These are phyloP conservation scores for Sarcomyxa edulis DNA, from an alignment of 768 basidiomycete species.

Conservation along the genomic window DNA sequence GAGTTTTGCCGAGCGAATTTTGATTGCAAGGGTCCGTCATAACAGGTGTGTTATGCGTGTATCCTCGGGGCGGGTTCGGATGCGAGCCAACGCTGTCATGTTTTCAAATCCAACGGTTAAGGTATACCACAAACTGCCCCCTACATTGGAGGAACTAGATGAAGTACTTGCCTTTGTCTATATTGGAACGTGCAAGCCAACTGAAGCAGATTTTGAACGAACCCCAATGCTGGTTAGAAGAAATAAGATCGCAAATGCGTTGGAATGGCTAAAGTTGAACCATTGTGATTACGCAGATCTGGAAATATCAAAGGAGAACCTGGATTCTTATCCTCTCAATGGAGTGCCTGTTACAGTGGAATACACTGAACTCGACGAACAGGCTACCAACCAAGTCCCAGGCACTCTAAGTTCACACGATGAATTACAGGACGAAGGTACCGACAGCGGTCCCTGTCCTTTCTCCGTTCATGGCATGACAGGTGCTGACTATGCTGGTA, in stretches of 20 bases:
- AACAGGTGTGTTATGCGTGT: conserved; percentile 23
- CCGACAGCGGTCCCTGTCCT: conserved; percentile 15
- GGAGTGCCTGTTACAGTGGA: conserved; percentile 11
- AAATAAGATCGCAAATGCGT: conserved; percentile 14
- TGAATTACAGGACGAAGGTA: conserved; percentile 17
- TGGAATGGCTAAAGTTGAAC: conserved; percentile 23
- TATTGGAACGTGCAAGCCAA: conserved; percentile 9
- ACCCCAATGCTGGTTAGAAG: conserved; percentile 19
- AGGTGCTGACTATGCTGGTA: conserved; percentile 7
- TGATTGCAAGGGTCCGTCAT: conserved; percentile 16
- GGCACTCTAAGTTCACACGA: conserved; percentile 12
- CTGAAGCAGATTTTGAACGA: conserved; percentile 10
- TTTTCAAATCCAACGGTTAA: conserved; percentile 17
- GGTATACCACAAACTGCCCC: conserved; percentile 16
- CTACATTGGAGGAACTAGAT: conserved; percentile 13
- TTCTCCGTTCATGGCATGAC: conserved; percentile 22
- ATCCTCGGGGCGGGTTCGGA: conserved; percentile 20
- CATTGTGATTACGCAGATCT: conserved; percentile 20
- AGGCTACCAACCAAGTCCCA: conserved; percentile 6
- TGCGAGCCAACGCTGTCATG: conserved; percentile 25
- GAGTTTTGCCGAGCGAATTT: conserved; percentile 17
- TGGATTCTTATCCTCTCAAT: conserved; percentile 10
- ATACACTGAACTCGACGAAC: conserved; percentile 3
- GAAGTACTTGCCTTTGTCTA: conserved; percentile 14
- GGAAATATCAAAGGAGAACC: conserved; percentile 13